A percentile compares a stretch with the other conserved stretches of the same genome.
Conservation (phyloP, 768 basidiomycete genomes). For the Roridomyces roridus region DNA sequence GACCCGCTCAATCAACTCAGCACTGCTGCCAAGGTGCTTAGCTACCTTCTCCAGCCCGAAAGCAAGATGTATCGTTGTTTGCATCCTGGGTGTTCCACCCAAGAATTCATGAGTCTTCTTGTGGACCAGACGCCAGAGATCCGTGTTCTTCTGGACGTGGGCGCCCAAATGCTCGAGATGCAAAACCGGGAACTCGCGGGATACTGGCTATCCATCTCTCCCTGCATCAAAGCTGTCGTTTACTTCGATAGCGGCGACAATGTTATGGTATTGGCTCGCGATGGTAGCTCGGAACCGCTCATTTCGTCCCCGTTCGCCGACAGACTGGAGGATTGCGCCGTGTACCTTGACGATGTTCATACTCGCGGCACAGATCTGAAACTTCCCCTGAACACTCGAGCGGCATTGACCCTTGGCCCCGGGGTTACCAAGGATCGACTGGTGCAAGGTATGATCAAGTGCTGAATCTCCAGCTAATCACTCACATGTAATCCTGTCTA, state of each 20-base stretch:
- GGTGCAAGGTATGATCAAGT: constrained; percentile 46
- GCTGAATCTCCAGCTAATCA: neutral
- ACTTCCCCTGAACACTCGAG: constrained; percentile 45
- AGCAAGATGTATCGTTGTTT: constrained; percentile 40
- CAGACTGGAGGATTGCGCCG: constrained; percentile 41
- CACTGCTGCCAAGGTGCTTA: constrained; percentile 54
- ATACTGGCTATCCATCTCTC: constrained; percentile 43
- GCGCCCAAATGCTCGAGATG: constrained; percentile 61
- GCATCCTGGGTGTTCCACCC: constrained; percentile 28
- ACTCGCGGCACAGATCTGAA: constrained; percentile 59
- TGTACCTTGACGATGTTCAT: constrained; percentile 62
- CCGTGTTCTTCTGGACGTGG: constrained; percentile 59
- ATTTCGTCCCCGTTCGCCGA: constrained; percentile 42
- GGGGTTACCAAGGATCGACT: constrained; percentile 58
- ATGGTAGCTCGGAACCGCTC: constrained; percentile 40
- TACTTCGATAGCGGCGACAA: constrained; percentile 48
- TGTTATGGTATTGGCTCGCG: constrained; percentile 40
- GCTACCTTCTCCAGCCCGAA: constrained; percentile 44
- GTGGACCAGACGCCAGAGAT: constrained; percentile 41
- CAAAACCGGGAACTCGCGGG: constrained; percentile 45
- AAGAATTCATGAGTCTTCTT: constrained; percentile 38
- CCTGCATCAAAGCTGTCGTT: constrained; percentile 44
- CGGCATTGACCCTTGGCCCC: constrained; percentile 55
- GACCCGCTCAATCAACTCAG: constrained; percentile 45
- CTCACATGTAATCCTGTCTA: constrained; percentile 25